Percentiles rank a stretch among this genome's conserved stretches.
Evolutionary conservation across 129 eudicot species (phyloP).

Genomic region (Lonicera japonica): DNA sequence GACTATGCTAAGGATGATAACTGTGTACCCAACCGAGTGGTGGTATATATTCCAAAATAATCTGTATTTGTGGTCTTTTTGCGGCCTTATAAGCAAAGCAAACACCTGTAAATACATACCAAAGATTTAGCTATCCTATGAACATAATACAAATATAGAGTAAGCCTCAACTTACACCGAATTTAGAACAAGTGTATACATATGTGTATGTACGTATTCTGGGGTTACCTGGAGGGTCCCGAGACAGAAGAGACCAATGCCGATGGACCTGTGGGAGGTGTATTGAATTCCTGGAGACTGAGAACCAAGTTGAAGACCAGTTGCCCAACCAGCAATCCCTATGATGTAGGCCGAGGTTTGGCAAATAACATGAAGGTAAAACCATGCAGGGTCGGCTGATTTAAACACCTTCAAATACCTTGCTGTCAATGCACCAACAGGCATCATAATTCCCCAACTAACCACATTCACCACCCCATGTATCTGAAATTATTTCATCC

Average conservation of each 20-base stretch:
- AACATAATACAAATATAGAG: neutral
- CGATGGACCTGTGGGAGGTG: slow-evolving; percentile 67
- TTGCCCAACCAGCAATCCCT: slow-evolving; percentile 90
- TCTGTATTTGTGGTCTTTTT: slow-evolving; percentile 76
- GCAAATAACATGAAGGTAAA: slow-evolving; percentile 74
- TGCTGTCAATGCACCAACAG: slow-evolving; percentile 70
- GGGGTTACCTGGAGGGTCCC: slow-evolving; percentile 66
- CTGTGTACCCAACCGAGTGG: slow-evolving; percentile 59
- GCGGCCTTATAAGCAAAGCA: slow-evolving; percentile 83
- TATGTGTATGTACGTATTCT: neutral
- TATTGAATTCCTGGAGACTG: slow-evolving; percentile 55
- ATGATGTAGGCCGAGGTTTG: slow-evolving; percentile 66
- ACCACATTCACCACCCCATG: slow-evolving; percentile 77
- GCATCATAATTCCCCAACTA: slow-evolving; percentile 84
- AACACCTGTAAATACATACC: slow-evolving; percentile 32
- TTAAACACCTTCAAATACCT: slow-evolving; percentile 61
- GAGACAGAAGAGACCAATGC: slow-evolving; percentile 62
- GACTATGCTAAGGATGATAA: slow-evolving; percentile 56
- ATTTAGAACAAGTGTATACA: neutral
- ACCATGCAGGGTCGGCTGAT: slow-evolving; percentile 89
- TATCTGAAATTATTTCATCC: slow-evolving; percentile 28
- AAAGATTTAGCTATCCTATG: neutral
- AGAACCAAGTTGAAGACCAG: slow-evolving; percentile 69
- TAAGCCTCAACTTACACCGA: neutral
- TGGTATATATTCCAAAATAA: slow-evolving; percentile 82